Conservation (phyloP, 805 yeast species). For the Metschnikowia drakensbergensis region DNA sequence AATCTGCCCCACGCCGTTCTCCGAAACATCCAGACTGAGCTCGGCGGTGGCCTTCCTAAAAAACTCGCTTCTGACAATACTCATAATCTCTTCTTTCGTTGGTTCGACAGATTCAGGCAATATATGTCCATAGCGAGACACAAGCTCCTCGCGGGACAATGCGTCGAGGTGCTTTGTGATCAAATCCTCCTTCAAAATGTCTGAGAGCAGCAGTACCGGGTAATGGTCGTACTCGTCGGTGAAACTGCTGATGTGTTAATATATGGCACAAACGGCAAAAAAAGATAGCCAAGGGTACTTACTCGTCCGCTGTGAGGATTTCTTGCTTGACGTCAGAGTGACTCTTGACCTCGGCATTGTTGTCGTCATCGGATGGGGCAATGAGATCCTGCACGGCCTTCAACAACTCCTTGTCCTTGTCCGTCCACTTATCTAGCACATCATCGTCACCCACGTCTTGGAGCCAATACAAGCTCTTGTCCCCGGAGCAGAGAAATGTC, state of each 20-base stretch:
- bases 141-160: slow-evolving; percentile 28
- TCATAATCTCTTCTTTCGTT: slow-evolving; percentile 36
- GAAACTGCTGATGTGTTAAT: slow-evolving; percentile 2
- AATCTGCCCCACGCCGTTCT: slow-evolving; percentile 45
- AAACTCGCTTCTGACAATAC: slow-evolving; percentile 47
- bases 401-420: slow-evolving; percentile 50
- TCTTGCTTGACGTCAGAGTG: not conserved
- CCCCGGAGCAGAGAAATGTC: slow-evolving; percentile 60
- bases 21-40: slow-evolving; percentile 39
- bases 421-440: slow-evolving; percentile 52
- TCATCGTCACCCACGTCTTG: slow-evolving; percentile 71
- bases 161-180: slow-evolving; percentile 31
- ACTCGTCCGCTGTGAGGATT: slow-evolving; percentile 10
- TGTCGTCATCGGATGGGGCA: slow-evolving; percentile 16
- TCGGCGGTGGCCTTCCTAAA: slow-evolving; percentile 42
- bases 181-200: slow-evolving; percentile 30
- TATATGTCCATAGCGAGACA: slow-evolving; percentile 24
- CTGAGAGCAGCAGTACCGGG: slow-evolving; percentile 19
- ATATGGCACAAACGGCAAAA: slow-evolving; percentile 6
- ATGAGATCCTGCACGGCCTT: slow-evolving; percentile 14
- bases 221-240: slow-evolving; percentile 5
- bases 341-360: slow-evolving; percentile 10
- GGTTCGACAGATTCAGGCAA: slow-evolving; percentile 43
- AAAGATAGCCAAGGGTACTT: slow-evolving; percentile 15
- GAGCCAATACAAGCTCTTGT: slow-evolving; percentile 64